Evolutionary conservation across 1,284 basidiomycete species (phyloP).

Genomic region (Trichosporon coremiiforme): DNA sequence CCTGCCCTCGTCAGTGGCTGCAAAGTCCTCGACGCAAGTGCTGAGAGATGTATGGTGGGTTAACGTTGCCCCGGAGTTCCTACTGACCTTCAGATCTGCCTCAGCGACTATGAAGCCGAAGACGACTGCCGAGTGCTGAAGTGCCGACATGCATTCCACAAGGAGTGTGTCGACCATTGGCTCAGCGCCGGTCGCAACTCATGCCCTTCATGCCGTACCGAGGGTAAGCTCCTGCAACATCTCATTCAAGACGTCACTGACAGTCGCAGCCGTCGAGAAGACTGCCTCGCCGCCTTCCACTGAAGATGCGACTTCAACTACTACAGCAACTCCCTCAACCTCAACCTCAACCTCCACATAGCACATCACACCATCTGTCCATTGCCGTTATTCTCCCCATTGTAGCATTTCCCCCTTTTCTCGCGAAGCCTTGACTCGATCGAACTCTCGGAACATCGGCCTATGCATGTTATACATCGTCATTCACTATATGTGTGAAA

Average conservation of each 20-base stretch:
- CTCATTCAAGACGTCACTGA: too few relatives aligned
- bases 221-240: too few relatives aligned
- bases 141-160: conserved; percentile 84
- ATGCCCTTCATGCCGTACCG: conserved; percentile 73
- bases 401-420: conserved; percentile 7
- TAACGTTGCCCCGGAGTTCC: background rate
- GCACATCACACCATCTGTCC: conserved; percentile 12
- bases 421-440: background rate
- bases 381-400: background rate
- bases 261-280: conserved; percentile 26
- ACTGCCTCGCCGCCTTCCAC: background rate
- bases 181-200: conserved; percentile 80
- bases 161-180: conserved; percentile 81
- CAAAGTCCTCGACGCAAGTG: conserved; percentile 71
- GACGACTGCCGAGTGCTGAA: conserved; percentile 75
- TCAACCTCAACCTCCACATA: conserved; percentile 65
- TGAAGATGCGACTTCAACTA: background rate
- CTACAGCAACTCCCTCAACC: conserved; percentile 60
- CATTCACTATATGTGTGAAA: conserved; percentile 12
- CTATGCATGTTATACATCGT: conserved; percentile 34
- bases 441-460: background rate
- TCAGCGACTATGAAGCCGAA: conserved; percentile 74
- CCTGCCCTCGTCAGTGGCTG: conserved; percentile 63
- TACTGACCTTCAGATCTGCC: conserved; percentile 68
- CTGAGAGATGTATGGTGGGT: conserved; percentile 67